These are phyloP conservation scores for Leccinum subtestaceum DNA, from an alignment of 768 basidiomycete genomes.

Conservation along the genomic window DNA sequence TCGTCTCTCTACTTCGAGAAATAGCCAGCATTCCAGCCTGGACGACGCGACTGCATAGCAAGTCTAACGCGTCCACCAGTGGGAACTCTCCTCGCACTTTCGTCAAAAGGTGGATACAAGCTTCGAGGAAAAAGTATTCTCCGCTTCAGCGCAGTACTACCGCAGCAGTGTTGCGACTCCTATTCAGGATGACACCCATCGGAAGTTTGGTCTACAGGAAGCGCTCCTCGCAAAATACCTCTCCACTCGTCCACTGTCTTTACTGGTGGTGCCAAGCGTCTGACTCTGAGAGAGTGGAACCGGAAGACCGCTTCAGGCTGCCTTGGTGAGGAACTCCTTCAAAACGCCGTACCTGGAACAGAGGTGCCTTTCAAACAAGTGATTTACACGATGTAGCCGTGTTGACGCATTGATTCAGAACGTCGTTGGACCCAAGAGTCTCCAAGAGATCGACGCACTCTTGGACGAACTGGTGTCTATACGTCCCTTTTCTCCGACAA, in stretches of 20 bases:
- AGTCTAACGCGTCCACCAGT: too few species aligned
- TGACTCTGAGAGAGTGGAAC: conserved; percentile 41
- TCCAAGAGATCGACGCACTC: conserved; percentile 56
- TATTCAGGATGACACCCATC: conserved; percentile 19
- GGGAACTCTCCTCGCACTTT: too few species aligned
- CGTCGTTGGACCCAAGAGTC: conserved; percentile 33
- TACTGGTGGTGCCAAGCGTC: conserved; percentile 25
- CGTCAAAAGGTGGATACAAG: too few species aligned
- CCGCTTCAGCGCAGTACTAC: too few species aligned
- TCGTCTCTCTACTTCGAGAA: too few species aligned
- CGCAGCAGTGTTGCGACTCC: too few species aligned
- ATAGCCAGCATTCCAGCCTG: too few species aligned
- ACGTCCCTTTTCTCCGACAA: conserved; percentile 58
- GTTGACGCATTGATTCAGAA: conserved; percentile 18
- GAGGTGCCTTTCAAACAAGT: conserved; percentile 24
- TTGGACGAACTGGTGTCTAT: conserved; percentile 69
- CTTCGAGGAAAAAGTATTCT: too few species aligned
- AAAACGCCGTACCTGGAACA: conserved; percentile 36
- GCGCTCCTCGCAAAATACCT: conserved; percentile 51
- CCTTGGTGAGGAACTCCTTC: conserved; percentile 64
- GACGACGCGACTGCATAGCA: too few species aligned
- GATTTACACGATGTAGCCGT: neutral
- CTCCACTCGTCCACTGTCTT: conserved; percentile 36
- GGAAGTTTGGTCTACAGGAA: conserved; percentile 77
- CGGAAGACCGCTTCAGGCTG: conserved; percentile 53